Base-by-base conservation (phyloP, 345 rosid species). In the Pistacia vera region DNA sequence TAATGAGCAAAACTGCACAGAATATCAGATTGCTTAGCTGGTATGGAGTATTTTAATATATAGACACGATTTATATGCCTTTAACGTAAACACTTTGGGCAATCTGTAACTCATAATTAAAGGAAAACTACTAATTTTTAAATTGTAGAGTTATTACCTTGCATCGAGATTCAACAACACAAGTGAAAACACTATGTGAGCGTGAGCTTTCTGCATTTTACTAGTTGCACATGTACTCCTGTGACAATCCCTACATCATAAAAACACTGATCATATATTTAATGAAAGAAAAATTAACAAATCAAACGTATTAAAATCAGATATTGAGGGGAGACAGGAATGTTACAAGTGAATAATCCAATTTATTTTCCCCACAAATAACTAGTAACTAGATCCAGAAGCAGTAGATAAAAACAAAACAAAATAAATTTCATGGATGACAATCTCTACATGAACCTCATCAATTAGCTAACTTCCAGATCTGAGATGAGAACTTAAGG, bases 171-270 rank as follows among this genome's bases (percentile, higher is more conserved):
- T 94, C 97, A 63, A 97, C 93, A 82, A 97, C 82, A 84, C 97
- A 97, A 78, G 98, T 97, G 77, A 97, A 97, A 74, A 97, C 98
- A 82, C 99, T 89, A 56, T 97, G 99, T 14, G 99, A 97, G 59
- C 98, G 93, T 67, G 99, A 97, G 84, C 99, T 97, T 83, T 97
- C 99, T 69, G 98, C 92, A 83, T 97, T 97, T 77, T 88, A 82
- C 93, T 92, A 49, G 99, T 97, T 68, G 98, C 91, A 80, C 99
- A 97, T 46, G 91, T 94, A 85, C 98, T 88, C 80, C 99, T 87
- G 82, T 90, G 94, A 92, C 77, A 97, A 79, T 36, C 99, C 99
- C 99, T 97, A 90, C 85, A 81, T 49, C 73, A 61, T 51, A 78
- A 41, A 64, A 49, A 16, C 35, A 52, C 66, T 22, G 28, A 48